Evolutionary conservation across 257 asterid genomes (phyloP).

Genomic region (Penstemon davidsonii): DNA sequence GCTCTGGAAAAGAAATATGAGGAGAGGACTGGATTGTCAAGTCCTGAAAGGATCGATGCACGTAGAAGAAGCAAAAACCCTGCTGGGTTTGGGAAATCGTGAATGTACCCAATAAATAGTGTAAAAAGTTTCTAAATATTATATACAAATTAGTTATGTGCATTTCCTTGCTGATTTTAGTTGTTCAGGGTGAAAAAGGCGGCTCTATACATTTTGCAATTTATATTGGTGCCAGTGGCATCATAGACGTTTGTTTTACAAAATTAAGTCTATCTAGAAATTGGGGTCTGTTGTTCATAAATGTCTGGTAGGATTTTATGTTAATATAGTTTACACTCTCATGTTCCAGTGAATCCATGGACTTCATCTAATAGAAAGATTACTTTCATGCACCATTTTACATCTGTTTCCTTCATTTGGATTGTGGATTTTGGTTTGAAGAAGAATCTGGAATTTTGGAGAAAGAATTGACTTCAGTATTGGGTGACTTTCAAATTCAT

Average conservation of each 20-base stretch:
- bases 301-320: not conserved
- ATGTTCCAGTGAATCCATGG: not conserved
- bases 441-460: too few species aligned
- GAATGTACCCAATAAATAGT: constrained; percentile 16
- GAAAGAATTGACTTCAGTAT: too few species aligned
- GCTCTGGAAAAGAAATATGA: constrained; percentile 82
- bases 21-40: constrained; percentile 70
- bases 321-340: not conserved
- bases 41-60: constrained; percentile 73
- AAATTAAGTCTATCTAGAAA: not conserved
- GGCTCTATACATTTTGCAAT: not conserved
- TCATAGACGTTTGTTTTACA: not conserved
- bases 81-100: constrained; percentile 79
- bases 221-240: not conserved
- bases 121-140: not conserved
- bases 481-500: too few species aligned
- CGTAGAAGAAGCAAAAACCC: constrained; percentile 58
- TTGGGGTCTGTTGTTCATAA: not conserved
- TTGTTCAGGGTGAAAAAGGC: not conserved
- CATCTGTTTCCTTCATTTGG: too few species aligned
- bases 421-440: too few species aligned
- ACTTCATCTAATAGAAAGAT: not conserved
- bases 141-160: not conserved
- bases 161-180: not conserved
- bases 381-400: not conserved